Evolutionary conservation across 208 protist genomes (phyloP).

Genomic region (Trypanosoma avium): DNA sequence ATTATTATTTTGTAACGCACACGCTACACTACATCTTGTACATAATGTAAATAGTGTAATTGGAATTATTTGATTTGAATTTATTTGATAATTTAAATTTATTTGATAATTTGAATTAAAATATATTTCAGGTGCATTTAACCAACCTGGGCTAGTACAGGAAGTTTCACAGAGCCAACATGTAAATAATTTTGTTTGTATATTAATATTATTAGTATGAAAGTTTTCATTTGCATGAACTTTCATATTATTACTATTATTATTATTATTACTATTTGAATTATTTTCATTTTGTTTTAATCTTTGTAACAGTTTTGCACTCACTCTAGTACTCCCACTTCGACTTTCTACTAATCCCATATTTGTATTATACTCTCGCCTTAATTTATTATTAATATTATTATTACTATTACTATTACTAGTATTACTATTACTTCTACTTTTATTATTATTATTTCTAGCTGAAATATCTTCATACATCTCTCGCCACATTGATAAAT

Average conservation of each 20-base stretch:
- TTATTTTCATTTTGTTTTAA: neutral
- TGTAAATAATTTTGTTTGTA: neutral
- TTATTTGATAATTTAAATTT: neutral
- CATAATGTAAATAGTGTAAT: conserved; percentile 41
- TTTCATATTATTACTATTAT: neutral
- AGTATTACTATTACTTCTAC: too few species aligned
- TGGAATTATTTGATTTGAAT: neutral
- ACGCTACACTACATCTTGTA: conserved; percentile 35
- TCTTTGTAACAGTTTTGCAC: neutral
- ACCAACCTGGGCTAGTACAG: conserved; percentile 29
- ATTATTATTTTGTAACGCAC: too few species aligned
- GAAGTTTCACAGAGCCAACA: conserved; percentile 58
- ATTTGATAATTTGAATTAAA: neutral
- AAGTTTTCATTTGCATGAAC: too few species aligned
- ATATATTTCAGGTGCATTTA: conserved; percentile 17
- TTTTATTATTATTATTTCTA: neutral
- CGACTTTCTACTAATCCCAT: conserved; percentile 4
- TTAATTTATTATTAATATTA: neutral
- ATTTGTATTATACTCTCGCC: too few species aligned
- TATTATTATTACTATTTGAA: neutral
- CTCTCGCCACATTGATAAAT: too few species aligned
- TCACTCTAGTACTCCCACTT: neutral
- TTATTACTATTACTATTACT: neutral
- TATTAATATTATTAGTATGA: too few species aligned
- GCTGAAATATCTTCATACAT: neutral